Evolutionary conservation across 2,329 filamentous ascomycete species (phyloP).

Genomic region (Aureobasidium vineae): DNA sequence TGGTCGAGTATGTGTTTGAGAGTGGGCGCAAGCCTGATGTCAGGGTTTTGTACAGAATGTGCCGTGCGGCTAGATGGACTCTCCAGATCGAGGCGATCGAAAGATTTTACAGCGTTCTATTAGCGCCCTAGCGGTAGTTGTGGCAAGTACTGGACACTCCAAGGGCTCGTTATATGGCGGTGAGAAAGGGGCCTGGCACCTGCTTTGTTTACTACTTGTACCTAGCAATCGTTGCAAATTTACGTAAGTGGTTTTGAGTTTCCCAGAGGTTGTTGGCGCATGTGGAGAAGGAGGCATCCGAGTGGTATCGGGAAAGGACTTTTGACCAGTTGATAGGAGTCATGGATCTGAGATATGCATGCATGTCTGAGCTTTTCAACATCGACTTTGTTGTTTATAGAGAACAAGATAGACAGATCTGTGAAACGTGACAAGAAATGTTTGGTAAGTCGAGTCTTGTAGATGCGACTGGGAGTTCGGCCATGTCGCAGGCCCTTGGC

Average conservation of each 20-base stretch:
- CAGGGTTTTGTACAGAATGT: slow-evolving; percentile 21
- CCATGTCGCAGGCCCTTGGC: not conserved
- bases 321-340: slow-evolving; percentile 5
- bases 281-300: slow-evolving; percentile 14
- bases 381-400: not conserved
- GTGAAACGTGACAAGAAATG: not conserved
- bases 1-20: not conserved
- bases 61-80: slow-evolving; percentile 20
- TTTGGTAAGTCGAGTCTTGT: not conserved
- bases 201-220: slow-evolving; percentile 13
- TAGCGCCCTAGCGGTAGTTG: slow-evolving; percentile 17
- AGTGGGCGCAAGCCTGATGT: slow-evolving; percentile 12
- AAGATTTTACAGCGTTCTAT: slow-evolving; percentile 11
- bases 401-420: not conserved
- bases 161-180: not conserved
- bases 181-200: slow-evolving; percentile 8
- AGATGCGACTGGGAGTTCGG: too few relatives aligned
- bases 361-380: not conserved
- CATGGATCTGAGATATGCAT: not conserved
- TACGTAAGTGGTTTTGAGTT: too few relatives aligned
- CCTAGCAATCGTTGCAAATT: not conserved
- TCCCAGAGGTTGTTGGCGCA: not conserved
- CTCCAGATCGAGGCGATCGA: slow-evolving; percentile 20
- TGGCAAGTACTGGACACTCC: not conserved
- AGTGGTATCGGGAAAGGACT: slow-evolving; percentile 19